These are phyloP conservation scores for Eimeria acervulina DNA, from an alignment of 169 alveolate genomes.

Conservation along the genomic window DNA sequence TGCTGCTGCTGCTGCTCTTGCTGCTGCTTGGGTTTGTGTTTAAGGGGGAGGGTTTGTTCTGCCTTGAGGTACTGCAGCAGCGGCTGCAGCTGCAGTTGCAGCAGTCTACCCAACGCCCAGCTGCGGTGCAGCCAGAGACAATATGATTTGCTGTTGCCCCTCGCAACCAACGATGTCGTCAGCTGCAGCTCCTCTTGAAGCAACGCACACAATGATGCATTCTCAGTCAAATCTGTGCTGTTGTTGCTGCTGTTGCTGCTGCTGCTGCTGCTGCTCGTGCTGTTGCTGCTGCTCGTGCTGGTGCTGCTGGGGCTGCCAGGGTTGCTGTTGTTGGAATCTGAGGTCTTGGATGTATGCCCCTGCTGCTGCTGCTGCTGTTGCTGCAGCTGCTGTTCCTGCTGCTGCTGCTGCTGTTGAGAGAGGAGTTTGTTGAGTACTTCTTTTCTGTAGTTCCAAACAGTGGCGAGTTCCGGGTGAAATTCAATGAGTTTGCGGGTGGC, in stretches of 20 bases:
- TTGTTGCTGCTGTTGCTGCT: conserved; percentile 37
- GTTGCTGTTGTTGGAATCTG: background rate
- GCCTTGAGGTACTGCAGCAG: background rate
- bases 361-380: background rate
- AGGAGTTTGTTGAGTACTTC: conserved; percentile 17
- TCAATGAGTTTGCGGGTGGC: conserved; percentile 77
- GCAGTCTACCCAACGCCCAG: conserved; percentile 22
- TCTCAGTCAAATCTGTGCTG: background rate
- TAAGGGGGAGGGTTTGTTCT: too few species aligned
- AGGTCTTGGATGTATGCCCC: background rate
- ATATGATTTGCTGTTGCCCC: conserved; percentile 42
- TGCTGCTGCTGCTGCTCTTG: background rate
- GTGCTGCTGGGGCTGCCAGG: background rate
- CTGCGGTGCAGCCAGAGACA: conserved; percentile 73
- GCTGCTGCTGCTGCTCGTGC: conserved; percentile 5
- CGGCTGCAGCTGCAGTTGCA: background rate
- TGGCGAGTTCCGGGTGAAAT: conserved; percentile 60
- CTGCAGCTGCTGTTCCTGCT: background rate
- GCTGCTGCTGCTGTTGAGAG: background rate
- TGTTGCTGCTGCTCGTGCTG: background rate
- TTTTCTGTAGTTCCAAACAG: conserved; percentile 73
- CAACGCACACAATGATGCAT: background rate
- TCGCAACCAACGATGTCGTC: background rate
- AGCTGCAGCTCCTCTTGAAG: conserved; percentile 17
- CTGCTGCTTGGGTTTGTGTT: background rate